Evolutionary conservation across 352 stramenopile species (phyloP).

Genomic region (Phytophthora uliginosa): DNA sequence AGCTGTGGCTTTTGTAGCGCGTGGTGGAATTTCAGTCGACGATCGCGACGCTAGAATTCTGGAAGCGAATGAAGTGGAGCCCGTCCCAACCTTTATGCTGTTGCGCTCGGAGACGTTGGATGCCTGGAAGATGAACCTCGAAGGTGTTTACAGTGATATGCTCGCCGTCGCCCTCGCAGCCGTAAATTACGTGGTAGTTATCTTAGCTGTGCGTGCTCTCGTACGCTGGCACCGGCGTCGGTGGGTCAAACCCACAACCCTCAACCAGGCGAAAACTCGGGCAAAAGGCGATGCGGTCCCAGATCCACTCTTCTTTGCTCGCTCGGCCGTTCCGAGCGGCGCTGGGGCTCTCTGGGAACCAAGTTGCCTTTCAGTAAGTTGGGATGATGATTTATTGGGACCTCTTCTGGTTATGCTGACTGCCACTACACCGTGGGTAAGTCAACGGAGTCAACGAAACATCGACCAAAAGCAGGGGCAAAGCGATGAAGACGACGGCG

Average conservation of each 20-base stretch:
- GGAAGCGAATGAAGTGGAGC: slow-evolving; percentile 65
- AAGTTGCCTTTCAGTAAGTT: slow-evolving; percentile 63
- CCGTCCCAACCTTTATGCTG: slow-evolving; percentile 63
- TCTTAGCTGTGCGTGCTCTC: slow-evolving; percentile 34
- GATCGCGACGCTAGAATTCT: slow-evolving; percentile 58
- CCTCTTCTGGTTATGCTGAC: slow-evolving; percentile 40
- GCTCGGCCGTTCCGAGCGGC: slow-evolving; percentile 54
- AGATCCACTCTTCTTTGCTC: slow-evolving; percentile 59
- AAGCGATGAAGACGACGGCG: background rate
- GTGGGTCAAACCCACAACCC: slow-evolving; percentile 25
- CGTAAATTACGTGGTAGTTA: slow-evolving; percentile 44
- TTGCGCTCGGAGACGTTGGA: slow-evolving; percentile 63
- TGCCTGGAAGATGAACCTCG: slow-evolving; percentile 69
- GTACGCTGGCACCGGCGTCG: slow-evolving; percentile 32
- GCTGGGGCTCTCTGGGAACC: slow-evolving; percentile 62
- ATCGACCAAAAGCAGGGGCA: slow-evolving; percentile 17
- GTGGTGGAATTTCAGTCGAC: slow-evolving; percentile 41
- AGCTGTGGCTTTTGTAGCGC: slow-evolving; percentile 50
- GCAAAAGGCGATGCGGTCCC: slow-evolving; percentile 23
- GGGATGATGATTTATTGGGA: slow-evolving; percentile 56
- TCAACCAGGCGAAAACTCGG: slow-evolving; percentile 26
- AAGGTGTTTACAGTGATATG: slow-evolving; percentile 62
- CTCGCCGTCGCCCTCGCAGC: slow-evolving; percentile 53
- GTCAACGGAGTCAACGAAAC: slow-evolving; percentile 23
- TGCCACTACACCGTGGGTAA: slow-evolving; percentile 20